A percentile compares a stretch with the other conserved stretches of the same genome.
Evolutionary conservation across 257 asterid species (phyloP).

Genomic region (Buddleja alternifolia): DNA sequence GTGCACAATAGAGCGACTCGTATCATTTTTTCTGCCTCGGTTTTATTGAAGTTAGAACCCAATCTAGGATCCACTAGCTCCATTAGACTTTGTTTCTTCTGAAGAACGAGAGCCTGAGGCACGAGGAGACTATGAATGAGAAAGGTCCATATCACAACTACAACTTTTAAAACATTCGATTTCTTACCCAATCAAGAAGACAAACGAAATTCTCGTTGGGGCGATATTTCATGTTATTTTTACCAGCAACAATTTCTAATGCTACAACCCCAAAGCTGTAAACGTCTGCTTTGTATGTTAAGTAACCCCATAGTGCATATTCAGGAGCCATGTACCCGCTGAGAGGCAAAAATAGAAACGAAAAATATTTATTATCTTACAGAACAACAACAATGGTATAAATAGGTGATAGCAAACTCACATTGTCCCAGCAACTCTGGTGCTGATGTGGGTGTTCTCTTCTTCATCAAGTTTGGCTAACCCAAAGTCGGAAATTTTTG

Average conservation of each 20-base stretch:
- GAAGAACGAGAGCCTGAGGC: constrained; percentile 63
- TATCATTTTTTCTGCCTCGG: constrained; percentile 54
- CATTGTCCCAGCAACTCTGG: constrained; percentile 79
- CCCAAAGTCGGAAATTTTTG: constrained; percentile 79
- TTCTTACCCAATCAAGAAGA: constrained; percentile 74
- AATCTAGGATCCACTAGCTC: constrained; percentile 62
- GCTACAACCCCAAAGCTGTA: constrained; percentile 73
- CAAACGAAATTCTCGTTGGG: constrained; percentile 57
- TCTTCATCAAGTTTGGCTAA: constrained; percentile 70
- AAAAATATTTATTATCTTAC: constrained; percentile 12
- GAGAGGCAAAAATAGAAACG: background rate
- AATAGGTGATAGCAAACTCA: constrained; percentile 32
- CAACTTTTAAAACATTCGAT: background rate
- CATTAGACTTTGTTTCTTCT: constrained; percentile 45
- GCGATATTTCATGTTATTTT: constrained; percentile 55
- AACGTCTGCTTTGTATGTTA: constrained; percentile 70
- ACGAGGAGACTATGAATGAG: background rate
- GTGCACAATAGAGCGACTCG: constrained; percentile 59
- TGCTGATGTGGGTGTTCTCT: constrained; percentile 63
- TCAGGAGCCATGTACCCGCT: constrained; percentile 84
- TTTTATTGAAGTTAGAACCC: constrained; percentile 37
- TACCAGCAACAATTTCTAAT: constrained; percentile 64
- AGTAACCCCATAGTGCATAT: constrained; percentile 75
- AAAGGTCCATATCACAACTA: background rate
- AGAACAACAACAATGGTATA: constrained; percentile 1